These are phyloP conservation scores for Termitomyces sp. DNA, from an alignment of 768 basidiomycete genomes.

Conservation along the genomic window DNA sequence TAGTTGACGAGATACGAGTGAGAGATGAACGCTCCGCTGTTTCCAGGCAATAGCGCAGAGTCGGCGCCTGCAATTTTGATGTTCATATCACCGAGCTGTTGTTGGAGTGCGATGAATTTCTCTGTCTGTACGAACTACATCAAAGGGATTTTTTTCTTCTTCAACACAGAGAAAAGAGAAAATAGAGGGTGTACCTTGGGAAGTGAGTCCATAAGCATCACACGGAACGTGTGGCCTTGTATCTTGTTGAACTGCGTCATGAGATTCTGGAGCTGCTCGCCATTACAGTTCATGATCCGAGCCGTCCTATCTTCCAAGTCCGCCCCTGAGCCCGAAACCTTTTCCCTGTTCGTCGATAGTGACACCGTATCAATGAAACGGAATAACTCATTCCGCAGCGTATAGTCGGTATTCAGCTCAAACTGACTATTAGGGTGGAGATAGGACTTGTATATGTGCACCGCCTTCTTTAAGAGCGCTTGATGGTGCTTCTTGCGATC, in stretches of 20 bases:
- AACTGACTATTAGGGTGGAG: constrained; percentile 14
- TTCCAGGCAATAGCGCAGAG: neutral
- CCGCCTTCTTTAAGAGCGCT: constrained; percentile 10
- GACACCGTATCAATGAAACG: constrained; percentile 12
- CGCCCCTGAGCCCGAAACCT: neutral
- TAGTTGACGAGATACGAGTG: constrained; percentile 13
- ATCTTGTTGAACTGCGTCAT: constrained; percentile 12
- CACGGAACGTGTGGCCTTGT: constrained; percentile 15
- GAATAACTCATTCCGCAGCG: constrained; percentile 13
- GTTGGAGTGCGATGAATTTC: constrained; percentile 8
- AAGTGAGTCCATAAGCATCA: constrained; percentile 17
- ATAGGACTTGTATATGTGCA: constrained; percentile 13
- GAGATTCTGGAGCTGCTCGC: constrained; percentile 13
- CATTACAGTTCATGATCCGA: constrained; percentile 11
- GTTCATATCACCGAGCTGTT: constrained; percentile 6
- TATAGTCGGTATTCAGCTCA: constrained; percentile 16
- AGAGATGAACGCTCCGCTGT: constrained; percentile 4
- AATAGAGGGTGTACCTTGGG: constrained; percentile 5
- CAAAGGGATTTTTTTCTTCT: neutral
- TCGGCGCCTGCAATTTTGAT: neutral
- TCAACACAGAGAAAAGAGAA: neutral
- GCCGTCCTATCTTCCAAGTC: constrained; percentile 4
- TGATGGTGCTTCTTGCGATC: constrained; percentile 14
- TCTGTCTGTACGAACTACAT: constrained; percentile 13
- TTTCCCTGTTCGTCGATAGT: neutral